These are phyloP conservation scores for Periconia sp. DNA, from an alignment of 2,329 filamentous ascomycete genomes.

Conservation along the genomic window DNA sequence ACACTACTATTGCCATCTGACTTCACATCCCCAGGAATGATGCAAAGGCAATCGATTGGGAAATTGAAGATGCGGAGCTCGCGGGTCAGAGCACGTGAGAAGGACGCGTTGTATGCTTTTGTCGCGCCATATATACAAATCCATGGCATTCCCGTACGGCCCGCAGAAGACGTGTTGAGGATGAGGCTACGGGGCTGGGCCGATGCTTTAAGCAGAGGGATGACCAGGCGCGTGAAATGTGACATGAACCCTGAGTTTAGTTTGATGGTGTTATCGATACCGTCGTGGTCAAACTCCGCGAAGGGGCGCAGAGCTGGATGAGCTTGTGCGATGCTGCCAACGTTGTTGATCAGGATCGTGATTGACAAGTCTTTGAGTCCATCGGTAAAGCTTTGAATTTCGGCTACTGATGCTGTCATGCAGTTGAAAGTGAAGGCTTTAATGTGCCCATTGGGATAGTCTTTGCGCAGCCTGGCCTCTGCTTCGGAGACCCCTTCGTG, in stretches of 20 bases:
- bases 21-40: constrained; percentile 9
- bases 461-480: background rate
- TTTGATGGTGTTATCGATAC: constrained; percentile 9
- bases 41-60: constrained; percentile 7
- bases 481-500: constrained; percentile 5
- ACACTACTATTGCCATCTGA: constrained; percentile 2
- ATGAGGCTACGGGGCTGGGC: constrained; percentile 4
- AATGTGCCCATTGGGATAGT: constrained; percentile 3
- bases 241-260: constrained; percentile 10
- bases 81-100: constrained; percentile 4
- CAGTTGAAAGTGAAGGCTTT: constrained; percentile 7
- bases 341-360: constrained; percentile 12
- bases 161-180: constrained; percentile 7
- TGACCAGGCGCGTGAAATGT: constrained; percentile 7
- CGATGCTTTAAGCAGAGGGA: constrained; percentile 2
- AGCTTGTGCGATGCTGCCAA: constrained; percentile 3
- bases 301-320: constrained; percentile 3
- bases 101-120: constrained; percentile 5
- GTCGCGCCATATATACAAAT: constrained; percentile 7
- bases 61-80: constrained; percentile 3
- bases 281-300: constrained; percentile 1
- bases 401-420: constrained; percentile 1
- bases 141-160: constrained; percentile 4
- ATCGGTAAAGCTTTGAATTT: constrained; percentile 3
- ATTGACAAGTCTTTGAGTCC: background rate